These are phyloP conservation scores for Vanilla planifolia DNA, from an alignment of 106 monocot genomes.

Conservation along the genomic window DNA sequence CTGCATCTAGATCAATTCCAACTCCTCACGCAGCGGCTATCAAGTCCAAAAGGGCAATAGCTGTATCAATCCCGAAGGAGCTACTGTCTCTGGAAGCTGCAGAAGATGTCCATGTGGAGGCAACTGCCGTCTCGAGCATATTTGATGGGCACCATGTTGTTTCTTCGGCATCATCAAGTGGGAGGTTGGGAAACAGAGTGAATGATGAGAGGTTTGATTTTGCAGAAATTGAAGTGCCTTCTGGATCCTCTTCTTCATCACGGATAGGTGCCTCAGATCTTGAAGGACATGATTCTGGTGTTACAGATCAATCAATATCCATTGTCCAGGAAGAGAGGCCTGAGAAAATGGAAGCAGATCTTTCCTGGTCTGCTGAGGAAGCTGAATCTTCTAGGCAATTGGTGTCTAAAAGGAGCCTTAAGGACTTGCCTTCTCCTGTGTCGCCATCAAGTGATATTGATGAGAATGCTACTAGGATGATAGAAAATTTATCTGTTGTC, in stretches of 20 bases:
- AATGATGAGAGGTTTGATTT: neutral
- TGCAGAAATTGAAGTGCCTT: neutral
- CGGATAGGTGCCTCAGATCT: neutral
- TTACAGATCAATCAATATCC: neutral
- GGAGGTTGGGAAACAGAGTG: slow-evolving; percentile 5
- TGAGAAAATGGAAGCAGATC: neutral
- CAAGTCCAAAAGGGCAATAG: slow-evolving; percentile 45
- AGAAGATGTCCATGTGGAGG: slow-evolving; percentile 3
- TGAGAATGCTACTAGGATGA: slow-evolving; percentile 13
- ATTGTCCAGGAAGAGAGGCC: neutral
- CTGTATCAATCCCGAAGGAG: slow-evolving; percentile 16
- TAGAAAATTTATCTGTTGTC: slow-evolving; percentile 6
- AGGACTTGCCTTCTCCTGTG: neutral
- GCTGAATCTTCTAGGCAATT: neutral
- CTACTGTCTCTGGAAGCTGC: slow-evolving; percentile 3
- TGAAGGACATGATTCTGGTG: slow-evolving; percentile 13
- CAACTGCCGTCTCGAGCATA: neutral
- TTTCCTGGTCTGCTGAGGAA: slow-evolving; percentile 2
- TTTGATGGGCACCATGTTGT: slow-evolving; percentile 11
- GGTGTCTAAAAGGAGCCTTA: slow-evolving; percentile 7
- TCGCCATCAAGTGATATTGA: neutral
- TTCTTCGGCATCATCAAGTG: neutral
- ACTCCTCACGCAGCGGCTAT: slow-evolving; percentile 76
- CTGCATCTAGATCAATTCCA: slow-evolving; percentile 64
- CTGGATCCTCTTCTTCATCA: slow-evolving; percentile 11